Percentiles rank a stretch among this genome's conserved stretches.
phyloP scores from a whole-genome alignment of 306 rosid species.

The Vigna hirtella region DNA sequence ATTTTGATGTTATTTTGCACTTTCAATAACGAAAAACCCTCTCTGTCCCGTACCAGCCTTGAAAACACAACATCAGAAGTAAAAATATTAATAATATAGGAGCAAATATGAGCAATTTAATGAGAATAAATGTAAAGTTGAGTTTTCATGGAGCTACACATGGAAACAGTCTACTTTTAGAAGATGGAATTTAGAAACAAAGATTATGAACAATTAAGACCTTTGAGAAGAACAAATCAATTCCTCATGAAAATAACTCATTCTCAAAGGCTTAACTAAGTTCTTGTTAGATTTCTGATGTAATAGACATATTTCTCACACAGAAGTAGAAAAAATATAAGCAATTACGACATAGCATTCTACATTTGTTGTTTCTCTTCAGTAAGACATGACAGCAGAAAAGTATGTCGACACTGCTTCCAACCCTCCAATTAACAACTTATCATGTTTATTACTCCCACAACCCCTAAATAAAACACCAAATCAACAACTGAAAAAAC shows the following conservation, averaged over 20 bases:
- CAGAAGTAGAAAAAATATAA: background rate
- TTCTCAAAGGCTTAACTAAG: background rate
- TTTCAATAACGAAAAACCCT: background rate
- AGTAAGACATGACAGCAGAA: no score
- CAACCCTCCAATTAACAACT: background rate
- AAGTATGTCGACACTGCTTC: background rate
- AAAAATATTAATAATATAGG: background rate
- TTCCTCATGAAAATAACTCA: background rate
- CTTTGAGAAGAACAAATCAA: background rate
- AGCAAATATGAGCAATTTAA: slow-evolving; percentile 5
- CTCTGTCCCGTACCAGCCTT: background rate
- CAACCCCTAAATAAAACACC: background rate
- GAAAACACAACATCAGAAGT: background rate
- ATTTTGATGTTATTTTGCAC: background rate
- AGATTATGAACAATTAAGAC: background rate
- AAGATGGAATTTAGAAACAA: background rate
- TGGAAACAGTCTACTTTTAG: background rate
- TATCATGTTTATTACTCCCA: background rate
- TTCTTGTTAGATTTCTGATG: background rate
- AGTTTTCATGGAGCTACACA: background rate
- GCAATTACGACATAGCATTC: background rate
- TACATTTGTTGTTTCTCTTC: background rate
- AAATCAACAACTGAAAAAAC: background rate
- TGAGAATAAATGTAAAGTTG: slow-evolving; percentile 11
- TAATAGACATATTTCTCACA: background rate